phyloP scores from a whole-genome alignment of 108 stramenopile genomes.

The Bacterosira constricta region DNA sequence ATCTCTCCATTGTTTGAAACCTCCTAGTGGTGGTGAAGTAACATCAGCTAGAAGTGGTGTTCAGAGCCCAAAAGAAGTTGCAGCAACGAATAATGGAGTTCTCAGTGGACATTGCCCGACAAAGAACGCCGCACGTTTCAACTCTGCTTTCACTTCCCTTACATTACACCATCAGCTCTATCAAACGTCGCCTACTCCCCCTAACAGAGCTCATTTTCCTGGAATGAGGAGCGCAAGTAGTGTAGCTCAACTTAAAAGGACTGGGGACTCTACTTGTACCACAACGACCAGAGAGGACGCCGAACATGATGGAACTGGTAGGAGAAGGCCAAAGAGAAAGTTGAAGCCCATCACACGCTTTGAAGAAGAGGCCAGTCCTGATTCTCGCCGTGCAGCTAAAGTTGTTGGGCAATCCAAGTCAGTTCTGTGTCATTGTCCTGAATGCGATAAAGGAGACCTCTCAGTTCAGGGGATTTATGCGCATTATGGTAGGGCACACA shows the following conservation, averaged over 20 bases:
- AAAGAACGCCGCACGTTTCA: background rate
- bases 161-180: constrained; percentile 1
- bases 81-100: constrained; percentile 11
- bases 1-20: background rate
- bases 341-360: constrained; percentile 5
- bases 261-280: background rate
- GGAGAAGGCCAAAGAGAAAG: constrained; percentile 25
- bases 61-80: constrained; percentile 21
- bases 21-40: background rate
- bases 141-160: constrained; percentile 17
- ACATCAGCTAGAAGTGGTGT: background rate
- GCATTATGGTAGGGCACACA: constrained; percentile 38
- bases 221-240: background rate
- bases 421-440: constrained; percentile 37
- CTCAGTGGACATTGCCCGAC: too few species aligned
- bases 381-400: constrained; percentile 1
- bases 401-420: constrained; percentile 17
- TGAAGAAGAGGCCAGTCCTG: background rate
- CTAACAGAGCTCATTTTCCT: constrained; percentile 1
- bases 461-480: constrained; percentile 48
- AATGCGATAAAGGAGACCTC: constrained; percentile 31
- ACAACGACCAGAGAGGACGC: background rate
- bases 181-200: background rate
- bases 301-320: background rate
- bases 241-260: background rate